Base-by-base conservation (phyloP, 371 early-diverging fungal species). In the Mucor circinelloides region DNA sequence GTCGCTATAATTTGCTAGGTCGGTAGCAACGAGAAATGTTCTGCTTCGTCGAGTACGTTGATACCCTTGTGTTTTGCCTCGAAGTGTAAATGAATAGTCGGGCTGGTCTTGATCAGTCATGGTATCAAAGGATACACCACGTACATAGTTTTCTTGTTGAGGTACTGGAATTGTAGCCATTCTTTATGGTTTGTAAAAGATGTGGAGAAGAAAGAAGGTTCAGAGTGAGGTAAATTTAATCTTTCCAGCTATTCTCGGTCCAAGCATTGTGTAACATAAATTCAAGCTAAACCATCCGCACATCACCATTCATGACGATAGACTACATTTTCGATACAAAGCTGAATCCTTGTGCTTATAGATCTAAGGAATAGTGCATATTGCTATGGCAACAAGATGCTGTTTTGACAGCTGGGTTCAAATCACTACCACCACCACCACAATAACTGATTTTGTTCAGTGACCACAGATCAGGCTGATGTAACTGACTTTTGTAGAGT, bases 81-180 rank as follows among this genome's bases (percentile, higher is more conserved):
- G 79, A 21, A 88, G 71, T 4, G 88, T 88, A 54, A 88, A 88
- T 0, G 84, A 82, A 52, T 79, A 84, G 38, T 85, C 80, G 32
- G 88, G 81, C 15, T 84, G 78, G 59, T 83, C 82, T 30, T 78
- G 73, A 64, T 83, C 79, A 32, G 83, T 85, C 73, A 88, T 82
- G 36, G 85, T 85, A 56, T 88, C 86, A 65, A 88, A 88, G 0
- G 85, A 84, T 34, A 88, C 88, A 55, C 86, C 86, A 32, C 80
- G 77, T 3, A 86, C 80, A 68, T 86, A 88, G 19, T 77, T 68
- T 15, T 72, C 72, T 31, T 58, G 50, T 8, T 63, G 57, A 63
- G 63, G 36, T 23, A 58, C 58, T 6, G 65, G 65, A 25, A 64
- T 64, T 10, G 58, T 34, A 25, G 65, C 21, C 60, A 60, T 60